Evolutionary conservation across 805 yeast genomes (phyloP).

Genomic region (Peterozyma toletana): DNA sequence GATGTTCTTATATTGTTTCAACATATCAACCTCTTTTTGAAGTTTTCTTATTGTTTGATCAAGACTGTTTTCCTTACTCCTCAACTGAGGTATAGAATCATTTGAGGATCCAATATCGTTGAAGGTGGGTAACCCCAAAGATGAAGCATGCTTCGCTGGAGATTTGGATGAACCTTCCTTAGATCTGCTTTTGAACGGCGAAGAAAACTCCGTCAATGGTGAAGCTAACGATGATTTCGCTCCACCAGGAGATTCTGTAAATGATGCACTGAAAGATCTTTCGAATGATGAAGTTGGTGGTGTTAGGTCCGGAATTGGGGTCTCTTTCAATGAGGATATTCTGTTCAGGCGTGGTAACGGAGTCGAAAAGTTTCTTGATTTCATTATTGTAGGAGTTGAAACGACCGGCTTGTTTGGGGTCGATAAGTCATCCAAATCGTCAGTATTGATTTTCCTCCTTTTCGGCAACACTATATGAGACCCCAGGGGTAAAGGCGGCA

Average conservation of each 20-base stretch:
- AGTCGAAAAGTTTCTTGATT: conserved; percentile 5
- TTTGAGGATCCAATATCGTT: not conserved
- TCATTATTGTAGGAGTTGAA: conserved; percentile 2
- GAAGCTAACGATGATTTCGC: not conserved
- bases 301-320: conserved; percentile 8
- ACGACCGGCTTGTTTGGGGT: not conserved
- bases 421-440: no score
- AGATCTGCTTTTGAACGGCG: not conserved
- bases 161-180: not conserved
- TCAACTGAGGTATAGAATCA: not conserved
- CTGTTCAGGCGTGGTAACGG: conserved; percentile 4
- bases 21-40: not conserved
- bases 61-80: not conserved
- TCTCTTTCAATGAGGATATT: conserved; percentile 4
- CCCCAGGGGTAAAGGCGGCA: conserved; percentile 6
- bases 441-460: conserved; percentile 3
- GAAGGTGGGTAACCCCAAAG: not conserved
- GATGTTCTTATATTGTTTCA: conserved; percentile 2
- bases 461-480: conserved; percentile 5
- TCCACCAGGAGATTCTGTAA: not conserved
- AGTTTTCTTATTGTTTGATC: conserved; percentile 1
- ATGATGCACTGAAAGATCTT: conserved; percentile 1
- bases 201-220: not conserved
- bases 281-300: conserved; percentile 4
- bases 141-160: not conserved